Conservation (phyloP, 2,329 filamentous ascomycete genomes). For the Xylariaceae sp. region DNA sequence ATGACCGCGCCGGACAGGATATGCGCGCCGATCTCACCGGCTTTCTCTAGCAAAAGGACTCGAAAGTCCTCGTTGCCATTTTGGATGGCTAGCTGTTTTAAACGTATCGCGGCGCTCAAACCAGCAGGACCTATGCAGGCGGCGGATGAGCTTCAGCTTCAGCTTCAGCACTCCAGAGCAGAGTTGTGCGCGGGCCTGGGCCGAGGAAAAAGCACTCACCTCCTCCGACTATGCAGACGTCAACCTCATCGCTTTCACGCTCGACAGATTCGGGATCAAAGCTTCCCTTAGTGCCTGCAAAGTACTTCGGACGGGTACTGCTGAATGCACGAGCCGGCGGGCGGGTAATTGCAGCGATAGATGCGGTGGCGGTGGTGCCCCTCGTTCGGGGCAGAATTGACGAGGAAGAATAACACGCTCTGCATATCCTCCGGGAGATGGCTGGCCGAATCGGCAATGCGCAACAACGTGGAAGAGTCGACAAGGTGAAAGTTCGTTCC, state of each 20-base stretch:
- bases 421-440: slow-evolving; percentile 17
- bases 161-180: no score
- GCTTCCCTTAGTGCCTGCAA: slow-evolving; percentile 48
- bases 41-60: slow-evolving; percentile 91
- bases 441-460: slow-evolving; percentile 27
- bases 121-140: slow-evolving; percentile 73
- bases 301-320: slow-evolving; percentile 35
- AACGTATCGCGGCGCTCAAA: slow-evolving; percentile 85
- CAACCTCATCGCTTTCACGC: slow-evolving; percentile 88
- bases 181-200: slow-evolving; percentile 9
- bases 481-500: slow-evolving; percentile 27
- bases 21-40: slow-evolving; percentile 91
- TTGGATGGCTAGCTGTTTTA: slow-evolving; percentile 94
- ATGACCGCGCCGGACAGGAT: slow-evolving; percentile 96
- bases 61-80: slow-evolving; percentile 95
- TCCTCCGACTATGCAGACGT: slow-evolving; percentile 95
- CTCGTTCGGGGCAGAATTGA: slow-evolving; percentile 16
- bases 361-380: slow-evolving; percentile 16
- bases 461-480: slow-evolving; percentile 31
- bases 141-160: slow-evolving; percentile 1
- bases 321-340: slow-evolving; percentile 40
- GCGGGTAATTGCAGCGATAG: slow-evolving; percentile 15
- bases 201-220: slow-evolving; percentile 48
- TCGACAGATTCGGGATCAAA: slow-evolving; percentile 74
- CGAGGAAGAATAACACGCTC: slow-evolving; percentile 29